Conservation (phyloP, 2,329 filamentous ascomycete genomes). For the Cordyceps tenuipes region DNA sequence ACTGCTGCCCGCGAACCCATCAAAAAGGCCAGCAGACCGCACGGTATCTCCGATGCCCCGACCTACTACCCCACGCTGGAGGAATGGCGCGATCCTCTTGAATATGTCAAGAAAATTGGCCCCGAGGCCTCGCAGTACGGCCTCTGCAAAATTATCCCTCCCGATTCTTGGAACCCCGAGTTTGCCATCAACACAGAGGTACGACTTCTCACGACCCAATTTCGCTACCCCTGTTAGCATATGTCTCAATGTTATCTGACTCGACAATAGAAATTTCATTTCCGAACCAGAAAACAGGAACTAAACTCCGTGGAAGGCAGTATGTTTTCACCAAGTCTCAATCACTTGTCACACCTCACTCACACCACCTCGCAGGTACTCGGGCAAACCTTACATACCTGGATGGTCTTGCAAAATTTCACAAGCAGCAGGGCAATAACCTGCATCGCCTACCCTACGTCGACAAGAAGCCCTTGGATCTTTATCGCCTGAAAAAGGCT, state of each 20-base stretch:
- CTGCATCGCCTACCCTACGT: conserved; percentile 92
- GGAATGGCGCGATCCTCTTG: conserved; percentile 89
- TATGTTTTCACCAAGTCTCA: conserved; percentile 37
- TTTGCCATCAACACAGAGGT: conserved; percentile 98
- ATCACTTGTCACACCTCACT: neutral
- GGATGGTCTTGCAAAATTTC: conserved; percentile 89
- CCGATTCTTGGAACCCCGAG: conserved; percentile 84
- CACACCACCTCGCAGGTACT: conserved; percentile 52
- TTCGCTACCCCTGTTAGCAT: neutral
- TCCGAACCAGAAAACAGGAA: conserved; percentile 90
- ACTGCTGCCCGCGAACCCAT: conserved; percentile 65
- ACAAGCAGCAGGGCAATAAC: conserved; percentile 92
- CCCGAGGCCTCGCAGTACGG: conserved; percentile 82
- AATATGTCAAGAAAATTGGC: conserved; percentile 86
- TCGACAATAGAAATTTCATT: conserved; percentile 74
- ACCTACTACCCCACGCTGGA: conserved; percentile 85
- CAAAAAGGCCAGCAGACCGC: conserved; percentile 71
- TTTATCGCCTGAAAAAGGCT: conserved; percentile 94
- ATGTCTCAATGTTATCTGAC: conserved; percentile 10
- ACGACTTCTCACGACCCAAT: conserved; percentile 12
- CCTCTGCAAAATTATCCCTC: conserved; percentile 92
- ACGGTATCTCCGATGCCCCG: conserved; percentile 81
- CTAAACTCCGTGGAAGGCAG: conserved; percentile 97
- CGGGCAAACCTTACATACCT: conserved; percentile 94
- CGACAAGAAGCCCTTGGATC: conserved; percentile 90